Evolutionary conservation across 2,329 filamentous ascomycete species (phyloP).

Genomic region (Penicillium aurantiogriseum): DNA sequence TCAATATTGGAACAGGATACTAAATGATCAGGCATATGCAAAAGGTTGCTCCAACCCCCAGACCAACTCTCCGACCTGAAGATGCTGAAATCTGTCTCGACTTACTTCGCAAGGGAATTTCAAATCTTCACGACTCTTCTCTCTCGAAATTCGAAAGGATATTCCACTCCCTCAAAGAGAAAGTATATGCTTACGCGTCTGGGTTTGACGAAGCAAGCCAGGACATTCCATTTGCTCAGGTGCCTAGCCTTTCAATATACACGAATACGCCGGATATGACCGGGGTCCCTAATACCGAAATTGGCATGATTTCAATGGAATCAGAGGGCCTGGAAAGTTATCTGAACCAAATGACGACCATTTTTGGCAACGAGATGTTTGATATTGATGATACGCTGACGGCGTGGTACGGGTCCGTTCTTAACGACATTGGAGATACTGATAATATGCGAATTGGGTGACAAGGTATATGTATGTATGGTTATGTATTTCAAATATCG

Average conservation of each 20-base stretch:
- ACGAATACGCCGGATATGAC: no score
- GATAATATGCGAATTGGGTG: background rate
- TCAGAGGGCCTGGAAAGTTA: background rate
- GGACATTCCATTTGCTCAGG: background rate
- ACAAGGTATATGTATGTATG: background rate
- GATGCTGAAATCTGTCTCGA: background rate
- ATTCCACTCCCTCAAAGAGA: background rate
- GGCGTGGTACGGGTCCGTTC: background rate
- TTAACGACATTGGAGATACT: background rate
- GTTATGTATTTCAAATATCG: no score
- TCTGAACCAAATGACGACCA: background rate
- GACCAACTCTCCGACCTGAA: background rate
- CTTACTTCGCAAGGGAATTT: background rate
- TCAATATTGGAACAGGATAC: background rate
- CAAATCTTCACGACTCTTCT: background rate
- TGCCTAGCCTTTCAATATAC: background rate
- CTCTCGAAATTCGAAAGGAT: background rate
- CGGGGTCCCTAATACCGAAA: background rate
- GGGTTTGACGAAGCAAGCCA: background rate
- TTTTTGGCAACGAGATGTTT: background rate
- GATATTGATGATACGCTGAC: background rate
- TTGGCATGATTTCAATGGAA: background rate
- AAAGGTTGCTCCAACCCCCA: background rate
- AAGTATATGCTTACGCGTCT: background rate
- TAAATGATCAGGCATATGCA: background rate